These are phyloP conservation scores for Arthrinium phaeospermum DNA, from an alignment of 2,329 filamentous ascomycete species.

Conservation along the genomic window DNA sequence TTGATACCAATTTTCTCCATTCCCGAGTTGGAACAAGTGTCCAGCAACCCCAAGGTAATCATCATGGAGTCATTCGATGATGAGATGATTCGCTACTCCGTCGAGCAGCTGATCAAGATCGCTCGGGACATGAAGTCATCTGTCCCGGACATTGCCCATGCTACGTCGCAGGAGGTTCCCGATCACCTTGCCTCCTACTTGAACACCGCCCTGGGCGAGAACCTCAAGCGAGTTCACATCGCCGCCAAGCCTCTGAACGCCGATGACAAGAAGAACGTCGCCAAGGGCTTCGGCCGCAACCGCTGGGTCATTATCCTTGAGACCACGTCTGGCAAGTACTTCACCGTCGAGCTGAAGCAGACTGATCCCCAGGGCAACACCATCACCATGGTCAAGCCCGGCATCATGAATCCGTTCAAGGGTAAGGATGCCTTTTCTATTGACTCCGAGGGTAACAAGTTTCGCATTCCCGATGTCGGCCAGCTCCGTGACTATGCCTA, in stretches of 20 bases:
- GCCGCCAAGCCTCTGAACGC: neutral
- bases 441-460: neutral
- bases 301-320: neutral
- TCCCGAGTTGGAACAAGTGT: neutral
- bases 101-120: neutral
- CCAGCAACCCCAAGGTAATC: neutral
- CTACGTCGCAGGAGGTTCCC: neutral
- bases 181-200: neutral
- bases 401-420: neutral
- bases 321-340: neutral
- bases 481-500: neutral
- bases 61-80: neutral
- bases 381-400: neutral
- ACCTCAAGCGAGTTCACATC: neutral
- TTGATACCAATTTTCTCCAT: neutral
- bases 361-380: neutral
- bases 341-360: neutral
- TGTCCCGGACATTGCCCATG: neutral
- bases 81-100: neutral
- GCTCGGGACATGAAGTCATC: neutral
- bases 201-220: neutral
- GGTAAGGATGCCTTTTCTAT: no score
- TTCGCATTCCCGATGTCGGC: neutral
- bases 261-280: neutral
- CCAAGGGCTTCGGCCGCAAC: neutral